Base-by-base conservation (phyloP, 345 rosid species). In the Turnera subulata region DNA sequence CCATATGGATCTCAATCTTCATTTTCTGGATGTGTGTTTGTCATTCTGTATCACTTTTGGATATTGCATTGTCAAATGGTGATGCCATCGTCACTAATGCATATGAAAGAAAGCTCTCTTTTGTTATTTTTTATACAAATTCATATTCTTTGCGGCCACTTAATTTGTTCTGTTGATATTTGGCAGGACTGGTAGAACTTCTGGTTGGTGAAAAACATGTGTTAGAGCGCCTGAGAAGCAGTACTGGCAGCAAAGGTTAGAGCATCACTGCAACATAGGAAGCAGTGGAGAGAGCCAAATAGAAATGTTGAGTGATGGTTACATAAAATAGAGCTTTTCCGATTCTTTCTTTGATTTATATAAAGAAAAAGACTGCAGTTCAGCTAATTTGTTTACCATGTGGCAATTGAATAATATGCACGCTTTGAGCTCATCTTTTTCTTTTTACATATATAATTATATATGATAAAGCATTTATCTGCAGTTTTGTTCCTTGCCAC, bases 181-280 rank as follows among this genome's bases (percentile, higher is more conserved):
- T 39, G 19, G 65, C 65, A 90, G 97, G 81, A 59, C 72, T 90
- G 75, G 93, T 84, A 8, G 91, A 90, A 68, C 75, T 79, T 59
- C 89, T 90, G 33, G 81, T 86, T 4, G 95, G 95, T 12, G 78
- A 83, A 64, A 74, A 46, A 60, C 63, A 60, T n/a, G 78, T 78
- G 24, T 56, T 83, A 58, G 79, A 80, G 71, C 72, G 59, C 58
- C 76, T 90, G 38, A 53, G 68, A 56, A 63, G 67, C 54, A 40
- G 45, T 15, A 10, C 45, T 40, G n/a, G n/a, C n/a, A n/a, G n/a
- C n/a, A n/a, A n/a, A n/a, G n/a, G n/a, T n/a, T n/a, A n/a, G n/a
- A n/a, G n/a, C n/a, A n/a, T n/a, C n/a, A n/a, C n/a, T n/a, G n/a
- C n/a, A n/a, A n/a, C n/a, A n/a, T n/a, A n/a, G 59, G 38, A 64